Base-by-base conservation (phyloP, 257 asterid genomes). In the Cruciata laevipes region DNA sequence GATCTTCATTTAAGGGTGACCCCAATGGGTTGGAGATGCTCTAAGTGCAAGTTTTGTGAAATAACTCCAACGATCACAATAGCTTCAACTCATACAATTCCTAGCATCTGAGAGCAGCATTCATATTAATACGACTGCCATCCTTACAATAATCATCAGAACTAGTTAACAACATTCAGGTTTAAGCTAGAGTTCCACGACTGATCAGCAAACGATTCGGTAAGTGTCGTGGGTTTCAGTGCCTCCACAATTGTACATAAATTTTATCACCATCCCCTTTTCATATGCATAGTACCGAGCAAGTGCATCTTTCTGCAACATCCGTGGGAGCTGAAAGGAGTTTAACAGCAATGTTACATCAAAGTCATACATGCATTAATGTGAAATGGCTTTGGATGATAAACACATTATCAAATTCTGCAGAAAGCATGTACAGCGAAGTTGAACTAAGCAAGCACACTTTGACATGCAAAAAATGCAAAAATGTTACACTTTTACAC, bases 181-280 rank as follows among this genome's bases (percentile, higher is more conserved):
- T 16, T n/a, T 40, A 9, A 51, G 27, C n/a, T 16, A 11, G 0
- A 66, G 70, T 4, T 42, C 24, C 7, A 66, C 60, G 20, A 3
- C 63, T 3, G 63, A 58, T 87, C 81, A 90, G 91, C 91, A 86
- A 59, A 90, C 84, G 73, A 95, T 89, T 0, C 96, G 89, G 59
- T 87, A 89, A 8, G 87, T 89, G 31, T 82, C 87, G 72, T 81
- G 96, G 7, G 86, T 66, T 81, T 85, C 95, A 0, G 91, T 87
- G 47, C 83, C 76, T 70, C 89, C 98, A 25, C 93, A 89, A 3
- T 25, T 81, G 83, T 92, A 87, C 0, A 90, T 84, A 56, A 86
- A 83, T 84, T 86, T 89, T 74, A 92, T 71, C 10, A 91, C 90
- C 79, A 83, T 94, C 56, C 95, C 96, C 77, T 84, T 91, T 82